Percentiles rank a stretch among this genome's conserved stretches.
These are phyloP conservation scores for Prunus armeniaca DNA, from an alignment of 306 rosid species.

Conservation along the genomic window DNA sequence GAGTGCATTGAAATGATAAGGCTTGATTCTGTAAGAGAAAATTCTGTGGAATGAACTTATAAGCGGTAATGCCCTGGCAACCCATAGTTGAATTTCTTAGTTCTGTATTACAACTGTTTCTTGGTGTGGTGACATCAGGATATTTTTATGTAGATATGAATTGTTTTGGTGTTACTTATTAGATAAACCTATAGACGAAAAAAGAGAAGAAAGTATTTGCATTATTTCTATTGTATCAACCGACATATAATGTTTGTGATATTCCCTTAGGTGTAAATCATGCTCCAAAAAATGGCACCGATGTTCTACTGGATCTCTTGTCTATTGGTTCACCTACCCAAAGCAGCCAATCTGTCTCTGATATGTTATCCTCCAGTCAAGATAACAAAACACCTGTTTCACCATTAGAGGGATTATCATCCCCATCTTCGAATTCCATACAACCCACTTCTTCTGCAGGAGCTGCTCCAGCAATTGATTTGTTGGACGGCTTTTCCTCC, in stretches of 20 bases:
- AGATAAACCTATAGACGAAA: background rate
- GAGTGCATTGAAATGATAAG: background rate
- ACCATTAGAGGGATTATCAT: conserved; percentile 63
- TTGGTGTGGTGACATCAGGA: background rate
- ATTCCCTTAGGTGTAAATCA: conserved; percentile 49
- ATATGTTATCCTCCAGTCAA: conserved; percentile 48
- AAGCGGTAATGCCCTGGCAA: background rate
- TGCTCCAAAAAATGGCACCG: conserved; percentile 61
- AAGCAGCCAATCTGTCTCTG: conserved; percentile 45
- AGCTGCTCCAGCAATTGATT: conserved; percentile 67
- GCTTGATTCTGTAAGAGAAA: background rate
- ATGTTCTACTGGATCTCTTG: conserved; percentile 82
- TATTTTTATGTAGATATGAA: background rate
- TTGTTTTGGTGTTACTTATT: background rate
- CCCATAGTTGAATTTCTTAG: background rate
- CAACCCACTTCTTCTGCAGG: conserved; percentile 48
- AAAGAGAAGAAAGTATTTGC: background rate
- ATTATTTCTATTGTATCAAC: conserved; percentile 13
- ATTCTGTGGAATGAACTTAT: background rate
- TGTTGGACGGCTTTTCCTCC: conserved; percentile 63
- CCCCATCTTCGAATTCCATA: conserved; percentile 54
- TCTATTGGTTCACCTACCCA: conserved; percentile 57
- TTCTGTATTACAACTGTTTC: background rate
- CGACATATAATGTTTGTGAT: conserved; percentile 15
- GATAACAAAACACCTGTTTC: conserved; percentile 51